phyloP scores from a whole-genome alignment of 208 protist species.

The Leishmania turanica region DNA sequence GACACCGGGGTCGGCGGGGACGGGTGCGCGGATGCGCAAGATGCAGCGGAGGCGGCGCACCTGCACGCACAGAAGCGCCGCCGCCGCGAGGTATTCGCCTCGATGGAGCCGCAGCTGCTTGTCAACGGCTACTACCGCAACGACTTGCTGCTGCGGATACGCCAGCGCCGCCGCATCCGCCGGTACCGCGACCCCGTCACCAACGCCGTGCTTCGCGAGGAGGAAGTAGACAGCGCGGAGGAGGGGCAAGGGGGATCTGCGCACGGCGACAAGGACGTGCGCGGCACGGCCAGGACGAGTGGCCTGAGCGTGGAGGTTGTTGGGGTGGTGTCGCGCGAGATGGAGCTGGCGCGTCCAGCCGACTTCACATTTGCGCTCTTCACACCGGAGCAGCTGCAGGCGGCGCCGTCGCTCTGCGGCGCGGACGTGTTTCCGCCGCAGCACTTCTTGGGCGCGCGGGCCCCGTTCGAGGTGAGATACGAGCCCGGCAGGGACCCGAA shows the following conservation, averaged over 20 bases:
- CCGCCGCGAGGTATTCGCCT: constrained; percentile 68
- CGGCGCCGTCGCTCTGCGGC: constrained; percentile 43
- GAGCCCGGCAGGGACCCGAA: constrained; percentile 47
- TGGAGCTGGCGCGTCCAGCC: constrained; percentile 66
- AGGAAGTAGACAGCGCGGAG: constrained; percentile 13
- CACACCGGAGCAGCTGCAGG: constrained; percentile 31
- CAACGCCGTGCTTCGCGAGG: constrained; percentile 54
- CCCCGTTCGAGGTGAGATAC: constrained; percentile 53
- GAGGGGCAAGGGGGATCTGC: constrained; percentile 2
- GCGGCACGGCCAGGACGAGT: not conserved
- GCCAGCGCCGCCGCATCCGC: constrained; percentile 39
- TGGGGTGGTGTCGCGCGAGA: constrained; percentile 79
- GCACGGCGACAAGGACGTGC: not conserved
- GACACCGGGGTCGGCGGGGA: not conserved
- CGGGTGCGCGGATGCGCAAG: not conserved
- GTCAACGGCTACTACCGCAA: constrained; percentile 75
- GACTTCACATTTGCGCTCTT: constrained; percentile 77
- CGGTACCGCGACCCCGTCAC: constrained; percentile 51
- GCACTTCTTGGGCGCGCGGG: constrained; percentile 53
- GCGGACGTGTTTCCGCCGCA: constrained; percentile 63
- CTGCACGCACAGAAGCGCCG: constrained; percentile 10
- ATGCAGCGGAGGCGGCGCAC: not conserved
- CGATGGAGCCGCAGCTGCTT: constrained; percentile 70
- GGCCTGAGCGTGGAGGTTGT: constrained; percentile 45
- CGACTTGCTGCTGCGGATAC: constrained; percentile 71